These are phyloP conservation scores for Aspergillus fructus DNA, from an alignment of 2,329 filamentous ascomycete genomes.

Conservation along the genomic window DNA sequence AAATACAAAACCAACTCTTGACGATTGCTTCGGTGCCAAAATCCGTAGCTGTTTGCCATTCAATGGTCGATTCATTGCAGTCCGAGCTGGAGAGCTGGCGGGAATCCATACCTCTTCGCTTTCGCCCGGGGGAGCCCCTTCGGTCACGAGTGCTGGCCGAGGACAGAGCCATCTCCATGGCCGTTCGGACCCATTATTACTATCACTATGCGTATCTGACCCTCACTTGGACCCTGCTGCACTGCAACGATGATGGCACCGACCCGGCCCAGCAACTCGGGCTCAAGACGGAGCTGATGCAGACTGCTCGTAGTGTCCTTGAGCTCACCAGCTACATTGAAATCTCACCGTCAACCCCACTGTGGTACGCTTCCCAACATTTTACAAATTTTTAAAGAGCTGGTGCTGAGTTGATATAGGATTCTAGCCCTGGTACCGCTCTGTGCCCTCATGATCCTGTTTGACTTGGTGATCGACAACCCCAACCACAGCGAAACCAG, in stretches of 20 bases:
- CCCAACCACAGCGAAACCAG: slow-evolving; percentile 36
- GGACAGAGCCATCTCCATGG: slow-evolving; percentile 17
- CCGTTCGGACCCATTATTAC: slow-evolving; percentile 29
- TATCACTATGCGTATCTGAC: slow-evolving; percentile 35
- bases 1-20: slow-evolving; percentile 35
- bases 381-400: neutral
- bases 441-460: slow-evolving; percentile 41
- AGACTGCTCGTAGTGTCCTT: slow-evolving; percentile 33
- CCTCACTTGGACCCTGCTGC: slow-evolving; percentile 31
- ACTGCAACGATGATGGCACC: slow-evolving; percentile 6
- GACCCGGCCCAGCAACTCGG: neutral
- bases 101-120: slow-evolving; percentile 27
- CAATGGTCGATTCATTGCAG: slow-evolving; percentile 17
- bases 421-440: slow-evolving; percentile 40
- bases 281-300: slow-evolving; percentile 30
- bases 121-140: slow-evolving; percentile 31
- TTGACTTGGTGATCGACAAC: slow-evolving; percentile 44
- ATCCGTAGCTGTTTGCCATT: slow-evolving; percentile 21
- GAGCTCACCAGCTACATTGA: slow-evolving; percentile 38
- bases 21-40: slow-evolving; percentile 26
- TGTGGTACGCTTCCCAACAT: slow-evolving; percentile 27
- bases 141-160: slow-evolving; percentile 15
- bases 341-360: slow-evolving; percentile 31
- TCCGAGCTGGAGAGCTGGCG: slow-evolving; percentile 35
- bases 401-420: slow-evolving; percentile 6